phyloP scores from a whole-genome alignment of 2,329 filamentous ascomycete genomes.

The Colletotrichum brevisporum region DNA sequence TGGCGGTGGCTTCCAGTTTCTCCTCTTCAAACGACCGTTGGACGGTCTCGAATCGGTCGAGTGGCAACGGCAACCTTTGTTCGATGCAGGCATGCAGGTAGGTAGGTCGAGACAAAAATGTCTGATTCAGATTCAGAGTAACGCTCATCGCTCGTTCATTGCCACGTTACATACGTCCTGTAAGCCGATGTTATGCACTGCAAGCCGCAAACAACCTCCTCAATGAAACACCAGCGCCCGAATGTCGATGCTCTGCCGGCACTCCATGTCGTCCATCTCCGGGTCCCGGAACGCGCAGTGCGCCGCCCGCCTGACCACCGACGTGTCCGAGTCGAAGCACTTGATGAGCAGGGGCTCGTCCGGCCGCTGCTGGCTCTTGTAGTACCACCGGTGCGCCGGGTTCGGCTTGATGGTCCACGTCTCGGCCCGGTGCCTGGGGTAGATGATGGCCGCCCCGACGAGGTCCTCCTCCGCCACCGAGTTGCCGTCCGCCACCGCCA shows the following conservation, averaged over 20 bases:
- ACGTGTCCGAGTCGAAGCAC: conserved; percentile 69
- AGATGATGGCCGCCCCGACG: conserved; percentile 53
- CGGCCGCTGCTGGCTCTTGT: conserved; percentile 64
- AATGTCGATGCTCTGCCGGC: conserved; percentile 91
- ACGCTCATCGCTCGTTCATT: too few relatives aligned
- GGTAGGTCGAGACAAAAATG: too few relatives aligned
- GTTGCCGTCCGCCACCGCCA: conserved; percentile 56
- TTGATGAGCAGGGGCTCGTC: conserved; percentile 73
- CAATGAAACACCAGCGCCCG: conserved; percentile 81
- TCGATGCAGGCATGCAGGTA: too few relatives aligned
- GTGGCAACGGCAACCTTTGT: too few relatives aligned
- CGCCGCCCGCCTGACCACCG: conserved; percentile 71
- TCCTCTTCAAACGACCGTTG: too few relatives aligned
- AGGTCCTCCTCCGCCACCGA: conserved; percentile 57
- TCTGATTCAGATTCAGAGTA: too few relatives aligned
- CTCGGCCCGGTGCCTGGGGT: conserved; percentile 50
- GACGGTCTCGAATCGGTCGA: too few relatives aligned
- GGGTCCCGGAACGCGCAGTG: conserved; percentile 87
- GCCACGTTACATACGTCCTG: too few relatives aligned
- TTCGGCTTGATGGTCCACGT: conserved; percentile 55
- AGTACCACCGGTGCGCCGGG: conserved; percentile 65
- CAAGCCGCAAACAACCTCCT: not conserved
- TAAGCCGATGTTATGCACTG: not conserved
- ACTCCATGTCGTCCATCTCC: conserved; percentile 76
- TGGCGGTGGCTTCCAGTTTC: not conserved